A percentile compares a stretch with the other conserved stretches of the same genome.
phyloP scores from a whole-genome alignment of 345 rosid genomes.

The Noccaea bulbosa region DNA sequence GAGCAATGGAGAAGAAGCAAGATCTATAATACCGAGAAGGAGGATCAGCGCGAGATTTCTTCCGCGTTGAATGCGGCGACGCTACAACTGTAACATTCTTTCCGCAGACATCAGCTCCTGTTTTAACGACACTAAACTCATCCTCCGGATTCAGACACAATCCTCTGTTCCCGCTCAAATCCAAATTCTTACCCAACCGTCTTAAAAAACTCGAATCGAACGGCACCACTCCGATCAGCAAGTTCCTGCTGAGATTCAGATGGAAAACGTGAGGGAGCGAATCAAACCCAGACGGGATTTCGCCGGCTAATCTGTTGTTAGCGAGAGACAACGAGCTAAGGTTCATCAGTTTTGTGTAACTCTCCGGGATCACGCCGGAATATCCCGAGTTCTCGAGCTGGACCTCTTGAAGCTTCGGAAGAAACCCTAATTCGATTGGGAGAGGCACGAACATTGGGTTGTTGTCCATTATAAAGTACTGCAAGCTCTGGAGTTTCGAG shows the following conservation, averaged over 20 bases:
- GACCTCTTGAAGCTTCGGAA: constrained; percentile 72
- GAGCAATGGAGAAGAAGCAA: constrained; percentile 36
- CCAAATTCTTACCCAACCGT: constrained; percentile 78
- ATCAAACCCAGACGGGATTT: constrained; percentile 61
- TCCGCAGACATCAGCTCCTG: constrained; percentile 66
- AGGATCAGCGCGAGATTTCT: constrained; percentile 52
- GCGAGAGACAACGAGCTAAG: constrained; percentile 81
- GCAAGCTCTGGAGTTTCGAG: constrained; percentile 61
- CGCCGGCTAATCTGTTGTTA: constrained; percentile 73
- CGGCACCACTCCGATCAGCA: constrained; percentile 70
- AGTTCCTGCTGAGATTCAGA: constrained; percentile 77
- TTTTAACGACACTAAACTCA: constrained; percentile 55
- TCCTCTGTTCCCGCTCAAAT: constrained; percentile 75
- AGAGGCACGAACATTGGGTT: constrained; percentile 71
- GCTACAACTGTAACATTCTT: constrained; percentile 50
- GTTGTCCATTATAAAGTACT: constrained; percentile 86
- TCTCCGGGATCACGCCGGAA: constrained; percentile 64
- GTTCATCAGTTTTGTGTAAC: constrained; percentile 58
- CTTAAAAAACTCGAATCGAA: constrained; percentile 65
- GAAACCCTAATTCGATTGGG: constrained; percentile 62
- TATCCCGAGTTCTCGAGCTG: constrained; percentile 80
- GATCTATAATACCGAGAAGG: constrained; percentile 1
- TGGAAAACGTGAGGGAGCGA: constrained; percentile 66
- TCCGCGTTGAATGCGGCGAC: constrained; percentile 45
- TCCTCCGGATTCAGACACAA: constrained; percentile 77